A percentile compares a stretch with the other conserved stretches of the same genome.
Evolutionary conservation across 768 basidiomycete genomes (phyloP).

Genomic region (Rhodosporidiobolus odoratus): DNA sequence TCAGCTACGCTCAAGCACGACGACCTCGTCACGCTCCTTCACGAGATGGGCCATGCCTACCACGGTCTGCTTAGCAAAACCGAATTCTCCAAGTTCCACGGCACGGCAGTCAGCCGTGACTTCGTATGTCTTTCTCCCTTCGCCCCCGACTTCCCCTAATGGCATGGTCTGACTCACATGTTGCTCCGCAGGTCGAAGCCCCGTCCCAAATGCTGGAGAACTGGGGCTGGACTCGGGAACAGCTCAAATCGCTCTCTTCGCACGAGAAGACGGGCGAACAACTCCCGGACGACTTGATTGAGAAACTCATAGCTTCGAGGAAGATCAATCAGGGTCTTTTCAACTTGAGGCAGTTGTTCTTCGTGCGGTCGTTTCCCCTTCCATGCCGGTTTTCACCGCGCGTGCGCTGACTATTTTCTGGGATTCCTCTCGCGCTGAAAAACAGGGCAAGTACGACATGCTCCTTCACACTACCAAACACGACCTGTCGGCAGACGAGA

Average conservation of each 20-base stretch:
- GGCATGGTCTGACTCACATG: conserved; percentile 61
- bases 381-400: background rate
- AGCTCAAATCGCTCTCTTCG: conserved; percentile 69
- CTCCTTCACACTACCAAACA: conserved; percentile 25
- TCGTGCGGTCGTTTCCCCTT: no score
- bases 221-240: conserved; percentile 50
- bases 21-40: conserved; percentile 76
- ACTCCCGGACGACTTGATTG: conserved; percentile 65
- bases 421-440: no score
- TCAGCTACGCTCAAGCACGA: conserved; percentile 65
- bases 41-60: conserved; percentile 49
- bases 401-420: background rate
- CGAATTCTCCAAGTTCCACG: conserved; percentile 71
- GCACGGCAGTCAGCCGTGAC: conserved; percentile 45
- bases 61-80: conserved; percentile 62
- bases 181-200: conserved; percentile 58
- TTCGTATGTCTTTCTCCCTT: conserved; percentile 23
- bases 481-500: conserved; percentile 59
- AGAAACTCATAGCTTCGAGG: conserved; percentile 72
- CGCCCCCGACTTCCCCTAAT: background rate
- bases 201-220: conserved; percentile 82
- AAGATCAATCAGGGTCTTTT: conserved; percentile 49
- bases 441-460: conserved; percentile 22
- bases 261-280: conserved; percentile 72
- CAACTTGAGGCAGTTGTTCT: background rate